Evolutionary conservation across 352 stramenopile genomes (phyloP).

Genomic region (Thraustochytrium sp.): DNA sequence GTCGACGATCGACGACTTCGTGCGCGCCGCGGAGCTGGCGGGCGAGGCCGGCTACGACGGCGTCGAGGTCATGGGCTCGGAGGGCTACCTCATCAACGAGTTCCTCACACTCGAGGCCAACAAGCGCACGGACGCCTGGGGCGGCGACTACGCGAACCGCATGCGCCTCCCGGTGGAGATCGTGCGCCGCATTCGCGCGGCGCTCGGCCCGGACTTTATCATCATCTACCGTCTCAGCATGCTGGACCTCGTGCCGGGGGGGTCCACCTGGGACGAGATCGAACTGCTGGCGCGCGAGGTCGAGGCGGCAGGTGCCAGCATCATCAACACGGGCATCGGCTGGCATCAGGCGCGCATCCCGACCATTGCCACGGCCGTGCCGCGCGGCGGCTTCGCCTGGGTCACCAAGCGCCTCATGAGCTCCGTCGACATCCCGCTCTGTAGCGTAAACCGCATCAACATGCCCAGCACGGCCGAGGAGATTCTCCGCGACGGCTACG

Average conservation of each 20-base stretch:
- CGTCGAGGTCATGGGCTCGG: constrained; percentile 96
- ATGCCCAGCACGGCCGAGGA: constrained; percentile 78
- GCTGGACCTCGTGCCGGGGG: constrained; percentile 86
- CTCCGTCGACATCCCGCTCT: constrained; percentile 79
- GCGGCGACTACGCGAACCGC: constrained; percentile 84
- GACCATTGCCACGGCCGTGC: constrained; percentile 92
- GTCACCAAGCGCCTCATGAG: constrained; percentile 83
- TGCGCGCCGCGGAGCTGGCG: constrained; percentile 69
- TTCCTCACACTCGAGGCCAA: constrained; percentile 92
- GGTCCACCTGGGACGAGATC: constrained; percentile 77
- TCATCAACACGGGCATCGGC: constrained; percentile 97
- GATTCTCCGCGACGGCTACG: constrained; percentile 72
- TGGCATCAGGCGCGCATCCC: constrained; percentile 95
- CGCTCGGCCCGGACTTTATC: constrained; percentile 86
- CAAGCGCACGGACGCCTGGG: constrained; percentile 86
- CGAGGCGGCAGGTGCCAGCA: constrained; percentile 82
- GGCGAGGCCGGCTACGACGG: constrained; percentile 90
- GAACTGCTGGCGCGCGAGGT: constrained; percentile 79
- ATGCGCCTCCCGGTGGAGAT: constrained; percentile 88
- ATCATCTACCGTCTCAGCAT: constrained; percentile 93
- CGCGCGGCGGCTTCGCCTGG: constrained; percentile 84
- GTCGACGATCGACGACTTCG: constrained; percentile 86
- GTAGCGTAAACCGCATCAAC: constrained; percentile 97
- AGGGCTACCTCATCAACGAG: constrained; percentile 97
- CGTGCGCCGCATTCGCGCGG: constrained; percentile 75